These are phyloP conservation scores for Xylariomycetidae sp. DNA, from an alignment of 2,329 filamentous ascomycete genomes.

Conservation along the genomic window DNA sequence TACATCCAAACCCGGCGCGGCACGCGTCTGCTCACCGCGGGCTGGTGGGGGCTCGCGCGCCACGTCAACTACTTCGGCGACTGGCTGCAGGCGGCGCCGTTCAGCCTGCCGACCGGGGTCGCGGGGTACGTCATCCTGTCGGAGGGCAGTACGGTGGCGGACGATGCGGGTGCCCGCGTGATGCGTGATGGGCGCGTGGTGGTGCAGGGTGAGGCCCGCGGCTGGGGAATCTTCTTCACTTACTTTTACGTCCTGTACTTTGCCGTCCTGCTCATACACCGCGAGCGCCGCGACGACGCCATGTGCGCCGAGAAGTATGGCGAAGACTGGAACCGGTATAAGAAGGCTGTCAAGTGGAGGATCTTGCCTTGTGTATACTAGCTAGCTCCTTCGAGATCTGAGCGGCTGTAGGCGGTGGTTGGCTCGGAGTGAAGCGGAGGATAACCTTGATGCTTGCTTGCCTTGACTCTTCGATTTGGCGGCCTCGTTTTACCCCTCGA, in stretches of 20 bases:
- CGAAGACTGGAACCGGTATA: constrained; percentile 86
- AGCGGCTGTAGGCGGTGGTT: no score
- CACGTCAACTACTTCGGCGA: constrained; percentile 97
- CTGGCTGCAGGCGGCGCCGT: constrained; percentile 91
- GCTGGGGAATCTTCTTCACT: constrained; percentile 81
- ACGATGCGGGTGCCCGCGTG: constrained; percentile 42
- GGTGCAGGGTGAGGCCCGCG: constrained; percentile 64
- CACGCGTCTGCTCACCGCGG: constrained; percentile 52
- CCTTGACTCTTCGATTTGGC: no score
- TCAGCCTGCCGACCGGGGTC: constrained; percentile 73
- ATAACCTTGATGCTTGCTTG: no score
- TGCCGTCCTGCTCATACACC: constrained; percentile 77
- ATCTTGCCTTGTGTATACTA: constrained; percentile 85
- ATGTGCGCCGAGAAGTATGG: constrained; percentile 92
- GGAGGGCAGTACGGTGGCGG: constrained; percentile 42
- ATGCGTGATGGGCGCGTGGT: constrained; percentile 60
- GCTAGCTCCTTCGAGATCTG: no score
- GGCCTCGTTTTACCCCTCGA: no score
- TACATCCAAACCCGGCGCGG: constrained; percentile 82
- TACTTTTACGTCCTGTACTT: constrained; percentile 97
- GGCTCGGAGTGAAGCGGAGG: no score
- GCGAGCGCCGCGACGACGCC: constrained; percentile 80
- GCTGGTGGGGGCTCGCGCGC: constrained; percentile 41
- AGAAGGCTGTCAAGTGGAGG: constrained; percentile 69
- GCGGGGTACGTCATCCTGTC: constrained; percentile 72